Conservation (phyloP, 148 eudicot genomes). For the Rhododendron kiyosumense region DNA sequence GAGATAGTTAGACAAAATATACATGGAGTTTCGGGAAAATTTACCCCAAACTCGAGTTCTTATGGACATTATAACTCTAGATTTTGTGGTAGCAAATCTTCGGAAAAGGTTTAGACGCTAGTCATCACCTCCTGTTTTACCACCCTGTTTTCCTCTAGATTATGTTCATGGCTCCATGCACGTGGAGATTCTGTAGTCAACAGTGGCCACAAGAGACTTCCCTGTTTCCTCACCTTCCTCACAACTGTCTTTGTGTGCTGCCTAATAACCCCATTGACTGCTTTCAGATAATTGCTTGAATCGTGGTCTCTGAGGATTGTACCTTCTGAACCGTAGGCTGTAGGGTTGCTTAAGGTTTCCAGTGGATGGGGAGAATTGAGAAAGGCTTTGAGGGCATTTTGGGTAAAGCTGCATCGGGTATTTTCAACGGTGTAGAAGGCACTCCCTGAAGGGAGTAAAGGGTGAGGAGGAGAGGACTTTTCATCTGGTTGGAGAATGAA, state of each 20-base stretch:
- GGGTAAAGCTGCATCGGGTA: conserved; percentile 22
- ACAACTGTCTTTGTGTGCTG: conserved; percentile 34
- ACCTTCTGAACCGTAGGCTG: conserved; percentile 78
- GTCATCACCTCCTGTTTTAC: conserved; percentile 34
- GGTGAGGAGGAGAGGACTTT: conserved; percentile 61
- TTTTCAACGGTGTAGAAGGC: conserved; percentile 50
- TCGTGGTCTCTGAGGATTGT: conserved; percentile 81
- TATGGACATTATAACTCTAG: neutral
- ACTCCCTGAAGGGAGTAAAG: conserved; percentile 60
- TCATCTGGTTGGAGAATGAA: conserved; percentile 75
- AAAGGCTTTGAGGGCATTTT: conserved; percentile 45
- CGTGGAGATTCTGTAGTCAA: conserved; percentile 44
- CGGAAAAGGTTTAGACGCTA: conserved; percentile 17
- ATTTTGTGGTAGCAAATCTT: neutral
- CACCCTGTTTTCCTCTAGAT: conserved; percentile 14
- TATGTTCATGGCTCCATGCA: conserved; percentile 40
- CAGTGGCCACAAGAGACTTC: conserved; percentile 51
- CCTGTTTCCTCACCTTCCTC: conserved; percentile 35
- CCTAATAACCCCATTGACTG: conserved; percentile 51
- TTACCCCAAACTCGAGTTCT: neutral
- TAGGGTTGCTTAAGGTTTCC: conserved; percentile 62
- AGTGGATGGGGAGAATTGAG: conserved; percentile 76
- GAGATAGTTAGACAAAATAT: conserved; percentile 3
- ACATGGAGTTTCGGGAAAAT: conserved; percentile 15
- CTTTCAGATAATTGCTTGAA: conserved; percentile 75